These are phyloP conservation scores for Arthroderma sp. DNA, from an alignment of 2,329 filamentous ascomycete genomes.

Conservation along the genomic window DNA sequence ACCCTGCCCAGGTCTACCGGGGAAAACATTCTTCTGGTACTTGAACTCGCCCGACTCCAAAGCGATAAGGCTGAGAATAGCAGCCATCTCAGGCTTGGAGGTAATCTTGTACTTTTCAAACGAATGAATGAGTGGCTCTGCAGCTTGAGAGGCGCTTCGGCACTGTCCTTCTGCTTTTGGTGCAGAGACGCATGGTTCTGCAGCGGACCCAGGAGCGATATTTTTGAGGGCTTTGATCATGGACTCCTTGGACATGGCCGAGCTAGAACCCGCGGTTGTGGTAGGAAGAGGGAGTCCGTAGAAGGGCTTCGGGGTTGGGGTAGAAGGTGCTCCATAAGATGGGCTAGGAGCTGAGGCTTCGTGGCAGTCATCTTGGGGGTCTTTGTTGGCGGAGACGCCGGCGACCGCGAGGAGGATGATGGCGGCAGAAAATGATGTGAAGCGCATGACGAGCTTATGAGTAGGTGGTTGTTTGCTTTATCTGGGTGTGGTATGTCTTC, in stretches of 20 bases:
- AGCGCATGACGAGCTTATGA: conserved; percentile 1
- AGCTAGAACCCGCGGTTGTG: background rate
- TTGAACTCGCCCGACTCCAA: conserved; percentile 59
- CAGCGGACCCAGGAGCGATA: conserved; percentile 46
- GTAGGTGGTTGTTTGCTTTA: background rate
- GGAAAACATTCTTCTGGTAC: conserved; percentile 57
- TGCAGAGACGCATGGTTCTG: conserved; percentile 36
- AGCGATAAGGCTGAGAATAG: conserved; percentile 56
- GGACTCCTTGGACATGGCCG: background rate
- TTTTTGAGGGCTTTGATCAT: conserved; percentile 9
- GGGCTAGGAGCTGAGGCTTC: background rate
- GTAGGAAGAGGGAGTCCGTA: background rate
- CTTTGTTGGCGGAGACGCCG: background rate
- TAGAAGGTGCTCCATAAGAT: background rate
- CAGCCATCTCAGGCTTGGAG: conserved; percentile 51
- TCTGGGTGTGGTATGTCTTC: background rate
- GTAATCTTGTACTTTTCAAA: conserved; percentile 49
- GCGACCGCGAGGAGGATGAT: conserved; percentile 1
- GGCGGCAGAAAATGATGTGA: background rate
- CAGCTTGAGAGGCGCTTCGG: conserved; percentile 51
- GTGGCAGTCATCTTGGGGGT: background rate
- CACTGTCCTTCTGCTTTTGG: conserved; percentile 46
- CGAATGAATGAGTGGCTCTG: conserved; percentile 43
- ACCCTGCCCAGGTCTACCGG: conserved; percentile 42
- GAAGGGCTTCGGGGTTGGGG: background rate